Percentiles rank a stretch among this genome's conserved stretches.
phyloP scores from a whole-genome alignment of 768 basidiomycete genomes.

The Lactarius hatsudake region DNA sequence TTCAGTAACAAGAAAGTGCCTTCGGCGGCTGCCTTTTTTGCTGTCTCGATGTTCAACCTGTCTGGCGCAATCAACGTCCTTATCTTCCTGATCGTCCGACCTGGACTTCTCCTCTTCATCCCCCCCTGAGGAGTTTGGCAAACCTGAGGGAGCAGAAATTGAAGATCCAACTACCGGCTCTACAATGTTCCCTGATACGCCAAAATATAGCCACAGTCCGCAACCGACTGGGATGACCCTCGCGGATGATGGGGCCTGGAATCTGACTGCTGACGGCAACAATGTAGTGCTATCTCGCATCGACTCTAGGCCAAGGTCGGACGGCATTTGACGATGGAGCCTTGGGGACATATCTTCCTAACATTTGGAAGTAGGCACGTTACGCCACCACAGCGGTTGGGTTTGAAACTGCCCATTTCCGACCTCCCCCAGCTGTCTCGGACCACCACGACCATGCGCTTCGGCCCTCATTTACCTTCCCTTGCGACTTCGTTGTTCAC shows the following conservation, averaged over 20 bases:
- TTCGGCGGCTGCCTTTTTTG: constrained; percentile 36
- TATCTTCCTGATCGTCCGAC: constrained; percentile 39
- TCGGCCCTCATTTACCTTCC: no score
- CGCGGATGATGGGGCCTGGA: not conserved
- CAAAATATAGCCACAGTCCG: not conserved
- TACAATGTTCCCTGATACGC: not conserved
- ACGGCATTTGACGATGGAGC: constrained; percentile 1
- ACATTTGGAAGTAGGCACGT: not conserved
- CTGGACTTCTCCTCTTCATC: constrained; percentile 36
- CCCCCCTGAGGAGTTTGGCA: not conserved
- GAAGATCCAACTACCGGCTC: not conserved
- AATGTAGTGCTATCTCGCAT: not conserved
- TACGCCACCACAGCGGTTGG: not conserved
- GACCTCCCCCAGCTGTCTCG: not conserved
- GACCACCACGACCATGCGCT: no score
- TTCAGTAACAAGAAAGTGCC: constrained; percentile 26
- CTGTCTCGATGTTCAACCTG: constrained; percentile 36
- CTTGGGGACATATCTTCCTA: not conserved
- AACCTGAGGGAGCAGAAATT: not conserved
- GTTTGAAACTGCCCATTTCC: not conserved
- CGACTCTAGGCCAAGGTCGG: constrained; percentile 1
- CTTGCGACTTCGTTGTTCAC: no score
- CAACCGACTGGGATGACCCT: not conserved
- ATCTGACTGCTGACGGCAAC: not conserved
- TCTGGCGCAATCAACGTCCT: constrained; percentile 43